Evolutionary conservation across 2,329 filamentous ascomycete species (phyloP), one percentile per base, ranked within the genome.

Genomic region (Trichoderma lentiforme): DNA sequence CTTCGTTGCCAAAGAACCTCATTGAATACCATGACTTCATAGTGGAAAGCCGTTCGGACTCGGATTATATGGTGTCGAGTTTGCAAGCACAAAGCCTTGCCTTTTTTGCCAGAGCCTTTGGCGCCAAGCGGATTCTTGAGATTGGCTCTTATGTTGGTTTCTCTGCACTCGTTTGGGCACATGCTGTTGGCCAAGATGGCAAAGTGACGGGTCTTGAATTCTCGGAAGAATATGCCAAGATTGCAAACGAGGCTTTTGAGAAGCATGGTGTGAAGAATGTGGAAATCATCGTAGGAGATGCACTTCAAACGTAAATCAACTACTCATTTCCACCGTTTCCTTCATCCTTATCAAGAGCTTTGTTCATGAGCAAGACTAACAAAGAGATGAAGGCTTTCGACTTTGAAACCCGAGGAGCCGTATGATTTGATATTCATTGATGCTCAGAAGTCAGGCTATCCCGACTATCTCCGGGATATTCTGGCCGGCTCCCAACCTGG

Each of bases 341-440:
- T 36, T 65, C 18, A 53, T 6, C 26, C 11, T 18, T 28, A 18
- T 15, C 9, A 11, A 32, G 15, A 32, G 32, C 18, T 51, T 32
- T 69, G 18, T 61, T 26, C 14, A 34, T 57, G 15, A 30, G 53
- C 21, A 24, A 43, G 18, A 47, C 39, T 71, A 30, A 71, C 69
- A 30, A 51, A 21, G 15, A 21, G 28, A 8, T n/a, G 5, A 61
- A 82, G 81, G 3, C 78, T 83, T 11, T 75, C 77, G 7, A 71
- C 75, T n/a, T 79, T 84, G 4, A 76, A 78, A 15, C 78, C 78
- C 6, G 75, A 77, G 2, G 80, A 83, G 76, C 83, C 85, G 1
- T 86, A 84, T 74, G 85, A 86, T 75, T 77, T 86, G 30, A 80
- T 86, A 75, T 86, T 86, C 76, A 82, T 86, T 73, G 85, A 86